Evolutionary conservation across 306 rosid species (phyloP), one percentile per base, ranked within the genome.

Genomic region (Vigna radiata): DNA sequence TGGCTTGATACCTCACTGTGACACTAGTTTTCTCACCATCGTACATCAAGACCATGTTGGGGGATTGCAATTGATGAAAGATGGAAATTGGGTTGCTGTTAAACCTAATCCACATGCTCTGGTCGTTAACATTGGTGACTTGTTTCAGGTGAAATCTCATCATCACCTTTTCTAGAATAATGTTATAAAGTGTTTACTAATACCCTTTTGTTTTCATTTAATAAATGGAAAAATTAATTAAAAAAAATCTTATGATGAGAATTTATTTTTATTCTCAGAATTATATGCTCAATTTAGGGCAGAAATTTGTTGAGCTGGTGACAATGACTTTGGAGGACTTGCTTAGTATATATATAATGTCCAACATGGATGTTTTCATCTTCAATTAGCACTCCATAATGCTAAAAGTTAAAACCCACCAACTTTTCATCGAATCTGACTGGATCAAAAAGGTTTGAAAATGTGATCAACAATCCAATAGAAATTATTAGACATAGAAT

Each of bases 1-100:
- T 49, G 98, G 97, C 15, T 37, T 91, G 2, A 6, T 86, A 78
- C 86, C 98, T 76, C 96, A 89, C 86, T 79, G 84, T 2, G 98
- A 91, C 61, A 82, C 85, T n/a, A 89, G 86, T 81, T 88, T 90
- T 47, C 81, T 88, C 23, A 84, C 88, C 54, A 78, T 87, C 1
- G 70, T 89, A 1, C 62, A 71, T 68, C 91, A 84, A 37, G 77
- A 81, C 43, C 83, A 75, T 2, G 79, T 83, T 62, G 87, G 81
- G 1, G 91, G 90, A 63, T 66, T 90, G 76, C 91, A 86, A 77
- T 62, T 84, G 69, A 10, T 86, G 70, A 86, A 83, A 76, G 84
- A 83, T 76, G 88, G 84, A 49, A 81, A 78, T n/a, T 88, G 91
- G 94, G 10, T 90, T 68, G 61, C 21, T 50, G 89, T 90, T 52